Evolutionary conservation across 129 eudicot genomes (phyloP).

Genomic region (Helianthus tuberosus): DNA sequence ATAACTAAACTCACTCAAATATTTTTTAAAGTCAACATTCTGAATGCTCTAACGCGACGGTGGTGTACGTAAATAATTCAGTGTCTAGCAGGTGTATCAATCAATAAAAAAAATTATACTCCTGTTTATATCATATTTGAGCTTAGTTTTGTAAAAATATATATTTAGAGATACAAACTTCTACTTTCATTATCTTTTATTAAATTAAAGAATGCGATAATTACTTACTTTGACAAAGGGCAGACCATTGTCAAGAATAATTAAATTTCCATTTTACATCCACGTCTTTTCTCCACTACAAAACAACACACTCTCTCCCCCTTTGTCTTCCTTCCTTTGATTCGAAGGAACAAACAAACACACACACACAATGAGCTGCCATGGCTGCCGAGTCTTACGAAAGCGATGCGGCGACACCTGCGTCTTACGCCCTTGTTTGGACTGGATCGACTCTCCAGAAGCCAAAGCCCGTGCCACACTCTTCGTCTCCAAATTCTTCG

Average conservation of each 20-base stretch:
- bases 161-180: too few relatives aligned
- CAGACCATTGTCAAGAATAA: conserved; percentile 23
- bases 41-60: too few relatives aligned
- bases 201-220: neutral
- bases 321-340: conserved; percentile 25
- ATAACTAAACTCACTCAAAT: too few relatives aligned
- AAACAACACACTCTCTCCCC: conserved; percentile 14
- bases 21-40: too few relatives aligned
- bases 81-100: too few relatives aligned
- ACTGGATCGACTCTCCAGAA: conserved; percentile 57
- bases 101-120: too few relatives aligned
- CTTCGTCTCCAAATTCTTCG: conserved; percentile 87
- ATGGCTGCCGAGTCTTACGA: conserved; percentile 71
- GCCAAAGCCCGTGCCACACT: conserved; percentile 74
- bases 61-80: too few relatives aligned
- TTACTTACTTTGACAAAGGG: neutral
- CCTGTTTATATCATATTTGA: too few relatives aligned
- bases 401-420: conserved; percentile 68
- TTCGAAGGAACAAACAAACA: conserved; percentile 16
- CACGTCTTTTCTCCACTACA: conserved; percentile 36
- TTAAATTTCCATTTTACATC: conserved; percentile 42
- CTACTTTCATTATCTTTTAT: too few relatives aligned
- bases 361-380: conserved; percentile 67
- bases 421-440: conserved; percentile 61
- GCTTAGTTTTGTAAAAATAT: too few relatives aligned